Evolutionary conservation across 345 rosid species (phyloP), one percentile per base, ranked within the genome.

Genomic region (Boechera retrofracta): DNA sequence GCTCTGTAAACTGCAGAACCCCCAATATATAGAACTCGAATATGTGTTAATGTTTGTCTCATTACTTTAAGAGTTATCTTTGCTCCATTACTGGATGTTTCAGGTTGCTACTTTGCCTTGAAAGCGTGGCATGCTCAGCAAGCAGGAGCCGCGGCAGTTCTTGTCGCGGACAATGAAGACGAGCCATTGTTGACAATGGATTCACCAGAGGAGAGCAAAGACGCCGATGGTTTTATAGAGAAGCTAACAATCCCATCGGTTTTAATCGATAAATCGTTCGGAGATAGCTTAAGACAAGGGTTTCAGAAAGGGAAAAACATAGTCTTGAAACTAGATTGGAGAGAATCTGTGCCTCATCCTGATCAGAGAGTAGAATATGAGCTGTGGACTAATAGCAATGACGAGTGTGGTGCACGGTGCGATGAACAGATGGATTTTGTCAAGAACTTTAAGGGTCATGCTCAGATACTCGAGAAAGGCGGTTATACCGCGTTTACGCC

Each of bases 341-440:
- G 90, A 63, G 98, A 94, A 69, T 92, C 98, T 0, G 77, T 94
- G 82, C 98, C 98, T 68, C 97, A 94, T 76, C 98, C 98, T 10
- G 97, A 94, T 49, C 84, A 89, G 69, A 85, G 92, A 78, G 98
- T 94, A 16, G 98, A 94, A 69, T 94, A 92, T 5, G 96, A 94
- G 82, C 83, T 94, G 2, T 94, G 98, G 98, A 94, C 97, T 2
- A 94, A 89, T 71, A 92, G 96, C 87, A 92, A 94, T 4, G 98
- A 94, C 0, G 98, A 94, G 82, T 94, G 98, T 49, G 98, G 98
- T 42, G 76, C 58, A 66, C 86, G 97, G 8, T 94, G 98, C 0
- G 88, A 89, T 56, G 94, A 92, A 78, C 97, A 92, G 86, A 92
- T 94, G 97, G 79, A 86, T 59, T 94, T 94, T 71, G 86, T 94